Evolutionary conservation across 2,329 filamentous ascomycete genomes (phyloP), one percentile per base, ranked within the genome.

Genomic region (Cladosporium velox): DNA sequence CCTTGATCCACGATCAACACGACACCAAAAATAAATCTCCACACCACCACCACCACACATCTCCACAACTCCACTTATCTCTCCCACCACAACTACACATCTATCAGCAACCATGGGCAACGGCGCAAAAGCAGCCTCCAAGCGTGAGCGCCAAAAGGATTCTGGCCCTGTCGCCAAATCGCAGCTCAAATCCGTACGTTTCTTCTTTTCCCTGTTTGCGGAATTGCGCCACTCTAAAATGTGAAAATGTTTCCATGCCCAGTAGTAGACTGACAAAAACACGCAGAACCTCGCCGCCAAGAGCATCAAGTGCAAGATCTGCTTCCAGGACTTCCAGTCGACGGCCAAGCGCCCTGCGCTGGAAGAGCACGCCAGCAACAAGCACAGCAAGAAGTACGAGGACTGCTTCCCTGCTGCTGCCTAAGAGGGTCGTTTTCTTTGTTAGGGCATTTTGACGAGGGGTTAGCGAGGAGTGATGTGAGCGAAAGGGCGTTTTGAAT

Each of bases 301-400:
- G 83, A 88, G 86, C 75, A 91, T 93, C 79, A 89, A 91, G 79
- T 93, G 91, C 85, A 81, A 86, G 71, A 83, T 88, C 74, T 93
- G 91, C 89, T 90, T 88, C 80, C 86, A 89, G 72, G 91, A 90
- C 34, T 93, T 93, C 82, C 85, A 93, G 72, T 89, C 90, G 83
- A 93, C 91, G 41, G 90, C 89, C 68, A 89, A 90, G 76, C 87
- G 85, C 68, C 89, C 89, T 73, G 88, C 90, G 69, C 86, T 93
- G 69, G 86, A 84, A 67, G 87, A 90, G 74, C 91, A 93, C 78
- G 89, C 90, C 68, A 76, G 80, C 70, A 92, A 92, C 80, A 92
- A 92, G 84, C 91, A 93, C 82, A 88, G 80, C 82, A 91, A 92
- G 82, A 83, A 84, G 51, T 82, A 91, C 32, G 77, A 83, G 60